A percentile compares a stretch with the other conserved stretches of the same genome.
These are phyloP conservation scores for Oryza longistaminata DNA, from an alignment of 176 grass and related monocot species.

Conservation along the genomic window DNA sequence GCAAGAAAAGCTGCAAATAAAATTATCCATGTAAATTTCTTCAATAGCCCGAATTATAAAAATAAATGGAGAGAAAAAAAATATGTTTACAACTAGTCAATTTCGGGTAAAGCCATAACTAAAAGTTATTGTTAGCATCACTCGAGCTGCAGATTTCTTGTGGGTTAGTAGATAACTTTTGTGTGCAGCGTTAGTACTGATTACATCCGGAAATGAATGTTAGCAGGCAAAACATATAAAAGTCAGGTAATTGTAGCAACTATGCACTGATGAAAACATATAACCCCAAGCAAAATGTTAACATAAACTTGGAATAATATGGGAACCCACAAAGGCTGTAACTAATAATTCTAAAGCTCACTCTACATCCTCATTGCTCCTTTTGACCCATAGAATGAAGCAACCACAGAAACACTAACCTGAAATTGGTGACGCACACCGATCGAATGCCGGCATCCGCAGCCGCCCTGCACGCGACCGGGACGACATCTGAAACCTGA, in stretches of 20 bases:
- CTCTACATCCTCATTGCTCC: background rate
- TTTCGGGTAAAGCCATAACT: background rate
- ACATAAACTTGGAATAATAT: background rate
- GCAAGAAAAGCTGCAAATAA: background rate
- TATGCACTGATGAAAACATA: background rate
- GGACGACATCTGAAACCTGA: constrained; percentile 97
- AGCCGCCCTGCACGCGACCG: constrained; percentile 84
- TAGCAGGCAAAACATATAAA: background rate
- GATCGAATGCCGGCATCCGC: constrained; percentile 93
- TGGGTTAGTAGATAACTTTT: background rate
- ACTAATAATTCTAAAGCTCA: background rate
- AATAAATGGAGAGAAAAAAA: background rate
- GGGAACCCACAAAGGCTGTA: background rate
- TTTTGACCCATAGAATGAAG: background rate
- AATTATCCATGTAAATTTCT: background rate
- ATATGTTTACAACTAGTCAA: background rate
- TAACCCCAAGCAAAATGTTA: background rate
- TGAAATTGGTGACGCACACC: constrained; percentile 95
- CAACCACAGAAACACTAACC: constrained; percentile 37
- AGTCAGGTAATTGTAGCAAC: background rate
- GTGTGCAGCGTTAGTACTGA: background rate
- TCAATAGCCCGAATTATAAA: background rate
- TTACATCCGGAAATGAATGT: background rate
- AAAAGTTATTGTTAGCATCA: constrained; percentile 6
- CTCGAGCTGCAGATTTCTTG: background rate